Evolutionary conservation across 805 yeast species (phyloP).

Genomic region (Candida rishiriensis): DNA sequence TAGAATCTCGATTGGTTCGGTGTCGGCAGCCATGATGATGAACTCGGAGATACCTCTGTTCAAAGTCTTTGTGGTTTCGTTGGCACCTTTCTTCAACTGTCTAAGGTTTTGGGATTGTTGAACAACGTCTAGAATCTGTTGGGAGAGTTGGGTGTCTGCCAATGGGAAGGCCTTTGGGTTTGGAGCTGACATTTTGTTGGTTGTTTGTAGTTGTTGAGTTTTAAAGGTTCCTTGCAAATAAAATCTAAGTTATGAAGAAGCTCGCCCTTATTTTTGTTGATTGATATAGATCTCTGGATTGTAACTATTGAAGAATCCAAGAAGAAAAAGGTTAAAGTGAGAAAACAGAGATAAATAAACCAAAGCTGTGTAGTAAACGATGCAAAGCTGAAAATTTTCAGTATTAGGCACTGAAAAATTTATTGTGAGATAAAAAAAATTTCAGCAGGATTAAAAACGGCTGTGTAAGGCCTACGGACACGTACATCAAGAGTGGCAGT

Average conservation of each 20-base stretch:
- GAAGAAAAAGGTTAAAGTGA: neutral
- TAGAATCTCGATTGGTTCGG: conserved; percentile 98
- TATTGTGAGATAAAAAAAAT: no score
- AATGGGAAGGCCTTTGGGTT: conserved; percentile 99
- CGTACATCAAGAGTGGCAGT: no score
- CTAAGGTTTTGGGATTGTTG: conserved; percentile 98
- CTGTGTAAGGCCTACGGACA: no score
- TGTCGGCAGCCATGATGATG: conserved; percentile 99
- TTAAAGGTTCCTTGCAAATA: conserved; percentile 49
- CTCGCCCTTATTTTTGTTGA: conserved; percentile 33
- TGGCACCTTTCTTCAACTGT: conserved; percentile 99
- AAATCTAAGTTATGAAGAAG: conserved; percentile 13
- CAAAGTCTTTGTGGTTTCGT: conserved; percentile 98
- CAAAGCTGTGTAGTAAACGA: no score
- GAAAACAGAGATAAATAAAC: neutral
- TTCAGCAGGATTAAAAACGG: no score
- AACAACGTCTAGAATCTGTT: conserved; percentile 95
- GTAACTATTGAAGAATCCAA: neutral
- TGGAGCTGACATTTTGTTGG: conserved; percentile 73
- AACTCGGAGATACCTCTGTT: conserved; percentile 99
- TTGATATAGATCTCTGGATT: neutral
- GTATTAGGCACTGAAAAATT: no score
- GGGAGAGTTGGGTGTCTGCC: conserved; percentile 92
- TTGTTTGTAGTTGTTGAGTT: neutral
- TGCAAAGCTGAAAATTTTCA: no score